Evolutionary conservation across 768 basidiomycete genomes (phyloP).

Genomic region (Epithele typhae): DNA sequence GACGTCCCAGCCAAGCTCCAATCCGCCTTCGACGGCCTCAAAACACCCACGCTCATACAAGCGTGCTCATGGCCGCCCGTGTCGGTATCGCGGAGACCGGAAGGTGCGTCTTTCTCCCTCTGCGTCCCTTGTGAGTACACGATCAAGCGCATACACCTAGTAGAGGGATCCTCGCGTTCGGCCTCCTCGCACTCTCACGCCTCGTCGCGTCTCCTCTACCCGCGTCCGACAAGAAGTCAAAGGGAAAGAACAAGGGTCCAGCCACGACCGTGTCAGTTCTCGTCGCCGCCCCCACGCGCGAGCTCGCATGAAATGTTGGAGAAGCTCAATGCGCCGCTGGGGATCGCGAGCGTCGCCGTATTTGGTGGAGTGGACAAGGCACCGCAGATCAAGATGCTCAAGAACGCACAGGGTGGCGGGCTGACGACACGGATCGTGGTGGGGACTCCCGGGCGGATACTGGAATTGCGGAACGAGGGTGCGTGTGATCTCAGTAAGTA

Average conservation of each 20-base stretch:
- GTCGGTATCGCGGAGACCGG: constrained; percentile 98
- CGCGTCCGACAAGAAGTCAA: constrained; percentile 28
- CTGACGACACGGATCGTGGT: constrained; percentile 75
- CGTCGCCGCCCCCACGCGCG: constrained; percentile 91
- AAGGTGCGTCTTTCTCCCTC: constrained; percentile 39
- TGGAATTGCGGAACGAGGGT: constrained; percentile 89
- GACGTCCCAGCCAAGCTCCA: constrained; percentile 60
- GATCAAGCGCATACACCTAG: constrained; percentile 32
- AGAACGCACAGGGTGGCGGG: constrained; percentile 45
- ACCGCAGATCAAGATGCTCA: constrained; percentile 68
- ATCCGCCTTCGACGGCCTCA: constrained; percentile 63
- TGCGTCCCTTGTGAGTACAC: neutral
- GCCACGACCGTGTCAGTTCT: constrained; percentile 36
- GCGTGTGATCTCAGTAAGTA: constrained; percentile 78
- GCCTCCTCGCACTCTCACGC: constrained; percentile 79
- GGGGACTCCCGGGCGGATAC: constrained; percentile 90
- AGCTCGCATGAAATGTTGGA: constrained; percentile 87
- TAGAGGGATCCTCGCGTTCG: constrained; percentile 96
- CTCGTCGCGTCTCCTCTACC: constrained; percentile 41
- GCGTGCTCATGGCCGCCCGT: constrained; percentile 93
- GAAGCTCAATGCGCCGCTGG: constrained; percentile 67
- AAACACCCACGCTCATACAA: constrained; percentile 92
- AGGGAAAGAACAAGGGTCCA: constrained; percentile 7
- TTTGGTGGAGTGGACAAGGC: constrained; percentile 94
- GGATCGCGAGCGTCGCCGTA: constrained; percentile 81